Conservation (phyloP, 2,329 filamentous ascomycete genomes). For the Nothophaeocryptopus gaeumannii region DNA sequence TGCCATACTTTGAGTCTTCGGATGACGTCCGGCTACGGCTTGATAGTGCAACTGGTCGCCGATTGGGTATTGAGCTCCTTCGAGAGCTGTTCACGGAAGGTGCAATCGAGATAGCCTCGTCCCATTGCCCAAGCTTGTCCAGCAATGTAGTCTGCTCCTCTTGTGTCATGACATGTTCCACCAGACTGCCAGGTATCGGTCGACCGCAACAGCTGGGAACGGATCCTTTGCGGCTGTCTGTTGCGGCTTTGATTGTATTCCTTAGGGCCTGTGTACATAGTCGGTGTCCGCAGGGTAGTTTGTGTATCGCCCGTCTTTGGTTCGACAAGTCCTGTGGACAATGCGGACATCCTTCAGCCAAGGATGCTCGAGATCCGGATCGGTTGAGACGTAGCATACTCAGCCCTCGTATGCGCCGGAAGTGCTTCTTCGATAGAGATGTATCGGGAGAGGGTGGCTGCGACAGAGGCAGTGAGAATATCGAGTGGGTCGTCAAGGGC, state of each 20-base stretch:
- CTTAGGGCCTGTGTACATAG: conserved; percentile 35
- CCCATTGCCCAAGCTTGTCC: conserved; percentile 33
- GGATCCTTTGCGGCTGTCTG: conserved; percentile 29
- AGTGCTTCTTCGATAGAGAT: conserved; percentile 30
- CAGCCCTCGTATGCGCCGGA: conserved; percentile 34
- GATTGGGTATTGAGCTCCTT: conserved; percentile 6
- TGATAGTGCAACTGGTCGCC: conserved; percentile 3
- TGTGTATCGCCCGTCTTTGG: conserved; percentile 31
- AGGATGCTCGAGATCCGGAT: conserved; percentile 26
- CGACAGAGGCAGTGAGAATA: conserved; percentile 33
- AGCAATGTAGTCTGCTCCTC: conserved; percentile 38
- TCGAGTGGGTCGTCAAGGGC: conserved; percentile 29
- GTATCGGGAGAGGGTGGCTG: conserved; percentile 25
- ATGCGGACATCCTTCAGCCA: conserved; percentile 32
- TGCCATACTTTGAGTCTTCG: conserved; percentile 19
- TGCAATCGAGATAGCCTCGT: conserved; percentile 26
- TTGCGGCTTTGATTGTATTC: conserved; percentile 37
- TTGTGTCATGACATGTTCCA: conserved; percentile 39
- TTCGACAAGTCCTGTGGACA: conserved; percentile 29
- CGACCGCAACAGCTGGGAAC: conserved; percentile 43
- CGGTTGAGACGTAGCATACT: conserved; percentile 31
- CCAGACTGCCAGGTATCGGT: conserved; percentile 39
- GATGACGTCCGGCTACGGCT: conserved; percentile 16
- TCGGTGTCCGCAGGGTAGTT: conserved; percentile 35
- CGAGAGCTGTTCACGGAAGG: conserved; percentile 18